Percentiles rank a stretch among this genome's conserved stretches.
phyloP scores from a whole-genome alignment of 257 asterid species.

The Jasminum sambac region DNA sequence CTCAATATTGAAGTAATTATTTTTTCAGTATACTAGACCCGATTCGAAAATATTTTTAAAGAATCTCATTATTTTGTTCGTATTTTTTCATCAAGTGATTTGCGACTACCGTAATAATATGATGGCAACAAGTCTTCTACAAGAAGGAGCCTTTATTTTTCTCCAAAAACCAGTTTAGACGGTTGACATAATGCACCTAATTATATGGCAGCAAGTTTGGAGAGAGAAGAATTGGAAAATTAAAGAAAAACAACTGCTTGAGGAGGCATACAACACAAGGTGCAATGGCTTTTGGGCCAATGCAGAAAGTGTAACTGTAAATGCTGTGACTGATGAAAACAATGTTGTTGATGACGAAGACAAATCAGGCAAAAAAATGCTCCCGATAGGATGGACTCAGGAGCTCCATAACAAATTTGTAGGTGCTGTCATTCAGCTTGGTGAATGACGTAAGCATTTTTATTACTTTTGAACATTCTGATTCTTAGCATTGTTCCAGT shows the following conservation, averaged over 20 bases:
- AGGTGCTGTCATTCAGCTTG: slow-evolving; percentile 4
- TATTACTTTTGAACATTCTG: neutral
- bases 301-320: neutral
- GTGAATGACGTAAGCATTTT: slow-evolving; percentile 2
- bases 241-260: neutral
- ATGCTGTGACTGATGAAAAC: neutral
- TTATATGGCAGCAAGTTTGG: slow-evolving; percentile 12
- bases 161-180: neutral
- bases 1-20: neutral
- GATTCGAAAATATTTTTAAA: neutral
- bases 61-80: neutral
- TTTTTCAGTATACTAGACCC: neutral
- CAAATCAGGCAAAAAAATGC: neutral
- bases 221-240: neutral
- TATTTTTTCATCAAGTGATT: neutral
- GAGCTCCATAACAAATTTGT: slow-evolving; percentile 10
- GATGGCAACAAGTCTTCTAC: neutral
- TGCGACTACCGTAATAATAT: neutral
- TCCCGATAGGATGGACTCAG: neutral
- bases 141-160: slow-evolving; percentile 5
- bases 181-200: neutral
- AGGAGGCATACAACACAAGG: neutral
- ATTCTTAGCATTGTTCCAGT: neutral
- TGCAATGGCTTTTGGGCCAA: neutral
- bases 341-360: neutral